phyloP scores from a whole-genome alignment of 2,329 filamentous ascomycete species.

The Aureobasidium leucospermi region DNA sequence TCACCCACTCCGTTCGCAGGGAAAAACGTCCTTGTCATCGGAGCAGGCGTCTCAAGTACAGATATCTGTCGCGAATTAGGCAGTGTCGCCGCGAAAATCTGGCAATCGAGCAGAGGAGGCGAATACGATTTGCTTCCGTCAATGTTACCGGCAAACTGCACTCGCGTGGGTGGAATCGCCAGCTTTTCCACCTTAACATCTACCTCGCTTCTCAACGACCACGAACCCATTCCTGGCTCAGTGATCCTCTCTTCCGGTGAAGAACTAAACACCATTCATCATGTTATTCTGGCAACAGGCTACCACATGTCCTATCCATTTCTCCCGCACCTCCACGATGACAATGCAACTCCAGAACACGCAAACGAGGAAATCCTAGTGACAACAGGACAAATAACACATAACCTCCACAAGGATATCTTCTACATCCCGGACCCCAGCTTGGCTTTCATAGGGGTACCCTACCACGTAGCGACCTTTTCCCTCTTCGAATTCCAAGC shows the following conservation, averaged over 20 bases:
- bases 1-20: slow-evolving; percentile 41
- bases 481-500: slow-evolving; percentile 65
- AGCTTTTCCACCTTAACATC: slow-evolving; percentile 30
- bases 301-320: slow-evolving; percentile 64
- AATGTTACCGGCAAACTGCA: slow-evolving; percentile 47
- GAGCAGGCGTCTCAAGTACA: slow-evolving; percentile 48
- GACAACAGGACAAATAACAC: slow-evolving; percentile 55
- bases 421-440: slow-evolving; percentile 64
- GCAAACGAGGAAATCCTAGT: slow-evolving; percentile 51
- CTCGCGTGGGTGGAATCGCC: slow-evolving; percentile 46
- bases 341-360: slow-evolving; percentile 36
- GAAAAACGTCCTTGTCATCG: slow-evolving; percentile 51
- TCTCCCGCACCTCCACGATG: slow-evolving; percentile 44
- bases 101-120: slow-evolving; percentile 54
- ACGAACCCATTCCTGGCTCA: slow-evolving; percentile 34
- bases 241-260: slow-evolving; percentile 48
- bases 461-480: slow-evolving; percentile 60
- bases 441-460: slow-evolving; percentile 54
- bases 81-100: slow-evolving; percentile 37
- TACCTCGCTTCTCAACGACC: not conserved
- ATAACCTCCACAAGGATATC: slow-evolving; percentile 64
- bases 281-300: slow-evolving; percentile 59
- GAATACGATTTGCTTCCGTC: slow-evolving; percentile 50
- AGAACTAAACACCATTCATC: slow-evolving; percentile 49
- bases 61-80: slow-evolving; percentile 50